Evolutionary conservation across 1,139 yeast genomes (phyloP), one percentile per base, ranked within the genome.

Genomic region (Kodamaea ohmeri): DNA sequence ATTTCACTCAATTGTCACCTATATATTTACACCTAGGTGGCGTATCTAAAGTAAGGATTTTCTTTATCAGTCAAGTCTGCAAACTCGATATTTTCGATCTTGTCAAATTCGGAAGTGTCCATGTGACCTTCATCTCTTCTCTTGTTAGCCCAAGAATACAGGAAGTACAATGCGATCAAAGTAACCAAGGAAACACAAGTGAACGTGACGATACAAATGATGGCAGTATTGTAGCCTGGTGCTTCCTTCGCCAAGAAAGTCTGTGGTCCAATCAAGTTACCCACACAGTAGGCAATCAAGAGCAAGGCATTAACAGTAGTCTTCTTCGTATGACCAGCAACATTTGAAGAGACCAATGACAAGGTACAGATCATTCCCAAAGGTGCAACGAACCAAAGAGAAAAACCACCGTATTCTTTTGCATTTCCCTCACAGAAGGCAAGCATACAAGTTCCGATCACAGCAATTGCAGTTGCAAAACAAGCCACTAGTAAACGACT

Each of bases 201-300:
- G 19, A 73, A 63, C 6, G 69, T 73, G 15, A 75, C 55, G 51
- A 78, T 58, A 9, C 76, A 64, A 27, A 67, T 55, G 43, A 68
- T 66, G 2, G 80, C 84, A 3, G 74, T 66, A 1, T 53, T 48
- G 48, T 78, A 79, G 11, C 47, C 46, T 13, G 88, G 88, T 1
- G 78, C 77, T 48, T 79, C 76, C 6, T 48, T 47, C 0, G 63
- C 61, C 46, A 74, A 65, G 53, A 82, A 83, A 32, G 83, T 71
- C 55, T 81, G 88, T 2, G 92, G 89, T 4, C 90, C 90, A 35
- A 80, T 67, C 35, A 83, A 63, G 46, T 83, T 83, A 21, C 92
- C 88, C 18, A 74, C 73, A 50, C 85, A 78, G 52, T 78, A 82
- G 1, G 80, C 83, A 39, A 82, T 65, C 57, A 83, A 71, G 29